These are phyloP conservation scores for Drechmeria coniospora DNA, from an alignment of 2,329 filamentous ascomycete genomes.

Conservation along the genomic window DNA sequence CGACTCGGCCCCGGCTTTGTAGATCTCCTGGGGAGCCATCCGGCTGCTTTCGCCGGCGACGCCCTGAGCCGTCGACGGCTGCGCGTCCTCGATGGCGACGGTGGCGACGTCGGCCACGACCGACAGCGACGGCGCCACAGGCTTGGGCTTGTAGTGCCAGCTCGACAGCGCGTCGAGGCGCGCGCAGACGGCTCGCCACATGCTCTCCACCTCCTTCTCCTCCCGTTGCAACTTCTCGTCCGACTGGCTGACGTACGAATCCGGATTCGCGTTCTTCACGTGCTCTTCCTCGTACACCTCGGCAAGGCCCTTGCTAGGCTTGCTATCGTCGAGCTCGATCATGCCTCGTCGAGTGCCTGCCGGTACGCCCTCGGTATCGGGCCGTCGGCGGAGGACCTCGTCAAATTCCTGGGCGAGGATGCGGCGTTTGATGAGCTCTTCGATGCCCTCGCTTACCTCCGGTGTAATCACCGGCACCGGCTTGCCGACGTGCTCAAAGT, in stretches of 20 bases:
- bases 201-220: slow-evolving; percentile 63
- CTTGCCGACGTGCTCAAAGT: slow-evolving; percentile 91
- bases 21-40: slow-evolving; percentile 89
- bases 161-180: slow-evolving; percentile 81
- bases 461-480: slow-evolving; percentile 87
- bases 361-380: slow-evolving; percentile 52
- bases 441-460: slow-evolving; percentile 79
- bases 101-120: slow-evolving; percentile 85
- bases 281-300: slow-evolving; percentile 94
- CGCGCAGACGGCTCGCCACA: slow-evolving; percentile 70
- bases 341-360: slow-evolving; percentile 51
- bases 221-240: slow-evolving; percentile 73
- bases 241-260: slow-evolving; percentile 62
- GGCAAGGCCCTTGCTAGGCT: slow-evolving; percentile 73
- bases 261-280: slow-evolving; percentile 59
- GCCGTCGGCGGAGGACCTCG: slow-evolving; percentile 70
- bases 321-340: slow-evolving; percentile 72
- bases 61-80: slow-evolving; percentile 67
- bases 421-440: slow-evolving; percentile 83
- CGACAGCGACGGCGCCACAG: slow-evolving; percentile 63
- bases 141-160: slow-evolving; percentile 91
- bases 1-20: slow-evolving; percentile 59
- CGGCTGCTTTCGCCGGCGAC: slow-evolving; percentile 53
- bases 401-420: slow-evolving; percentile 87
- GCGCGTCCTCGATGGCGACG: slow-evolving; percentile 86